These are phyloP conservation scores for Poronia punctata DNA, from an alignment of 495 filamentous ascomycete genomes.

Conservation along the genomic window DNA sequence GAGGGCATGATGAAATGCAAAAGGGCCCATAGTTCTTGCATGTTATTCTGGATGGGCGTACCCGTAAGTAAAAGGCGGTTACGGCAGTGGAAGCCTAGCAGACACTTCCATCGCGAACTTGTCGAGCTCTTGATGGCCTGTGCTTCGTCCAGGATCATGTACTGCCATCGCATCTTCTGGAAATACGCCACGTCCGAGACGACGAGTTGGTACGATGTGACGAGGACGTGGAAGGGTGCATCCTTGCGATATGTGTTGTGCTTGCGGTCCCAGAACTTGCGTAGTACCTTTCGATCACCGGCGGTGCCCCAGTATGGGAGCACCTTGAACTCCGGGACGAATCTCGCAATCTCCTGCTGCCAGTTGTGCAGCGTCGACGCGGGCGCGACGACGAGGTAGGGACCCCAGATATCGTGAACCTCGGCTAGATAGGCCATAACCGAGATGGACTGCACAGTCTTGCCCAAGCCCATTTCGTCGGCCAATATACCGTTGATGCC, in stretches of 20 bases:
- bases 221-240: conserved; percentile 87
- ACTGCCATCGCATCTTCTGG: conserved; percentile 98
- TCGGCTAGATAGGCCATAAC: conserved; percentile 99
- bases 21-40: conserved; percentile 98
- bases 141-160: conserved; percentile 98
- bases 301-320: conserved; percentile 96
- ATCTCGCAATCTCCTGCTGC: conserved; percentile 94
- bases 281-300: conserved; percentile 87
- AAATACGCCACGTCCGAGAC: conserved; percentile 94
- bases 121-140: conserved; percentile 98
- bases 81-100: conserved; percentile 90
- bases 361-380: conserved; percentile 97
- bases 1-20: conserved; percentile 99
- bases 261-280: conserved; percentile 98
- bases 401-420: conserved; percentile 95
- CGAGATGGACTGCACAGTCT: conserved; percentile 97
- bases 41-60: conserved; percentile 99
- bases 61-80: conserved; percentile 92
- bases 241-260: conserved; percentile 91
- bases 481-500: conserved; percentile 99
- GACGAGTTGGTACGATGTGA: conserved; percentile 96
- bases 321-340: conserved; percentile 89
- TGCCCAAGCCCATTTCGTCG: conserved; percentile 99
- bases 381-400: conserved; percentile 93
- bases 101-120: conserved; percentile 92